Conservation (phyloP, 129 eudicot species). For the Scalesia atractyloides region DNA sequence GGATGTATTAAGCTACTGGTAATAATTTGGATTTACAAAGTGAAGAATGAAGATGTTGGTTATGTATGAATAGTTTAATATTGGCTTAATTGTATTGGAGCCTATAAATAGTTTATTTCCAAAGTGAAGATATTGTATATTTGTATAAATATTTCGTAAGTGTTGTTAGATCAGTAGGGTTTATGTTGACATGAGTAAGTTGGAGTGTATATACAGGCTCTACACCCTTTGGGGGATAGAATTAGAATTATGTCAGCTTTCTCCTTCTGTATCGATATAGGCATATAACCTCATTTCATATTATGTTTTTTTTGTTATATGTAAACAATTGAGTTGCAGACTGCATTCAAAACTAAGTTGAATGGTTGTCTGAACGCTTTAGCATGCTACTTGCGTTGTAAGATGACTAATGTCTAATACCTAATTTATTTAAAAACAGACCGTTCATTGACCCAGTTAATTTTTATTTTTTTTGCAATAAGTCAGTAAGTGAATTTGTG, state of each 20-base stretch:
- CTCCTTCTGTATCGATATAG: not conserved
- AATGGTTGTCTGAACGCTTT: not conserved
- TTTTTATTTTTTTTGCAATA: not conserved
- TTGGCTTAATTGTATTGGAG: not conserved
- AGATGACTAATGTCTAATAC: not conserved
- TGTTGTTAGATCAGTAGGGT: not conserved
- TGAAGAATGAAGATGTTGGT: slow-evolving; percentile 1
- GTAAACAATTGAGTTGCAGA: not conserved
- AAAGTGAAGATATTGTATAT: not conserved
- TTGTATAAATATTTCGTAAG: not conserved
- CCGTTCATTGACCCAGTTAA: not conserved
- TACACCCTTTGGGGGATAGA: not conserved
- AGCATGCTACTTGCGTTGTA: not conserved
- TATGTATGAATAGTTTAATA: not conserved
- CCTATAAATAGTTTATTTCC: not conserved
- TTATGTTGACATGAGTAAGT: not conserved
- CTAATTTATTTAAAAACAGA: not conserved
- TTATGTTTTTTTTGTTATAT: not conserved
- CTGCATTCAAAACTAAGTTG: not conserved
- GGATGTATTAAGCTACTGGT: not conserved
- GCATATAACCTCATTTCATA: not conserved
- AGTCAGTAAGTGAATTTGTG: not conserved
- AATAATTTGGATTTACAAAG: not conserved
- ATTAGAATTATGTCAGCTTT: not conserved
- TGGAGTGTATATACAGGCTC: not conserved